Conservation (phyloP, 2,329 filamentous ascomycete genomes). For the Blumeria hordei region DNA sequence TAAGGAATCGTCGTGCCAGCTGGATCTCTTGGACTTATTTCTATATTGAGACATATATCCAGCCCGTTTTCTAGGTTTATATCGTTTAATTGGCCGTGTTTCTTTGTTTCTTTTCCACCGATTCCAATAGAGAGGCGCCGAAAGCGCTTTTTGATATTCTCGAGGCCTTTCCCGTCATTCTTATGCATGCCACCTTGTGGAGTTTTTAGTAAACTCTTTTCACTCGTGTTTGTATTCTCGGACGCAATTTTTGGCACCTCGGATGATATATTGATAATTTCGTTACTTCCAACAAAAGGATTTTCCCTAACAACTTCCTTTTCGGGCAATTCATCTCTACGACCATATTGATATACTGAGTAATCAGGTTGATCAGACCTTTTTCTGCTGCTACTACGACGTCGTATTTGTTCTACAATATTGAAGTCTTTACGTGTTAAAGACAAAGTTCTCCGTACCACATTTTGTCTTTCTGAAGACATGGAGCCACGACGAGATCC, state of each 20-base stretch:
- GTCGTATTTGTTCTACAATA: slow-evolving; percentile 21
- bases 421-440: slow-evolving; percentile 22
- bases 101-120: slow-evolving; percentile 33
- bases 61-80: slow-evolving; percentile 66
- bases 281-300: background rate
- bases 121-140: slow-evolving; percentile 47
- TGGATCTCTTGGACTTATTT: slow-evolving; percentile 67
- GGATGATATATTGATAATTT: no score
- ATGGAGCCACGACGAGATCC: slow-evolving; percentile 16
- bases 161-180: no score
- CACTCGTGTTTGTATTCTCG: no score
- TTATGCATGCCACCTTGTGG: slow-evolving; percentile 4
- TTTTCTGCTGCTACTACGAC: slow-evolving; percentile 21
- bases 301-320: background rate
- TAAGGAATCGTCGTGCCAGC: slow-evolving; percentile 76
- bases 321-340: slow-evolving; percentile 24
- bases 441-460: slow-evolving; percentile 34
- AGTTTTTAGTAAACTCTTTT: background rate
- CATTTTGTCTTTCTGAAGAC: slow-evolving; percentile 17
- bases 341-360: slow-evolving; percentile 16
- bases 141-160: slow-evolving; percentile 19
- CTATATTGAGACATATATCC: slow-evolving; percentile 72
- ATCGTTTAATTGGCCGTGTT: slow-evolving; percentile 20
- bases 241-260: no score
- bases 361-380: slow-evolving; percentile 12